phyloP scores from a whole-genome alignment of 1,284 basidiomycete genomes.

The Marasmius tenuissimus region DNA sequence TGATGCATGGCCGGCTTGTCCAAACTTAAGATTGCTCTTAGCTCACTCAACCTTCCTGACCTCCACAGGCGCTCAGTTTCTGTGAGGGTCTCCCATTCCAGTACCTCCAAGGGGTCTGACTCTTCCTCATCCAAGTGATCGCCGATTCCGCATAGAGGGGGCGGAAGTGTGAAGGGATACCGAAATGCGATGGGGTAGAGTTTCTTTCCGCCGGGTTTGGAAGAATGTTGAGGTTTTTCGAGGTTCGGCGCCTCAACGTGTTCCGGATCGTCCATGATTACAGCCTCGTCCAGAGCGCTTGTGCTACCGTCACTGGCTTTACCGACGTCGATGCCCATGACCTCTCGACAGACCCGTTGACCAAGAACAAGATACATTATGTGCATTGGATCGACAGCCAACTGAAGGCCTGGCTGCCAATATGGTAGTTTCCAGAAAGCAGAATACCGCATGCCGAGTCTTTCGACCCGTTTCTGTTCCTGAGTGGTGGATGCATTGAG shows the following conservation, averaged over 20 bases:
- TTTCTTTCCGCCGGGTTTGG: not conserved
- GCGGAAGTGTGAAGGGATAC: constrained; percentile 5
- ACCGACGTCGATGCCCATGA: no score
- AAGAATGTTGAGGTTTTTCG: not conserved
- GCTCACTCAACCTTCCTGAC: no score
- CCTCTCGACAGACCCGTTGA: not conserved
- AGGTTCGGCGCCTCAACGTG: constrained; percentile 2
- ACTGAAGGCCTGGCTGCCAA: constrained; percentile 1
- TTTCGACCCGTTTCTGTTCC: not conserved
- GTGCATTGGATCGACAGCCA: constrained; percentile 8
- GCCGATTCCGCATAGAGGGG: not conserved
- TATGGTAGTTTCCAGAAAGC: constrained; percentile 2
- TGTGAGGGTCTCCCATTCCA: not conserved
- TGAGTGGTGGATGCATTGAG: not conserved
- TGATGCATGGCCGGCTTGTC: no score
- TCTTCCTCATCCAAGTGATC: not conserved
- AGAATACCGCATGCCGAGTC: constrained; percentile 1
- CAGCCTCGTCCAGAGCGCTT: no score
- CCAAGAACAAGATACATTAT: not conserved
- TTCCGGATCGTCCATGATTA: no score
- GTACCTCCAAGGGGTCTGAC: not conserved
- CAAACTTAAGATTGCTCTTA: no score
- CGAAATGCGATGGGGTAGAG: constrained; percentile 1
- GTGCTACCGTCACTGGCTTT: no score
- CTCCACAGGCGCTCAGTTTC: no score